Base-by-base conservation (phyloP, 352 stramenopile genomes). In the Paralagenidium karlingii region DNA sequence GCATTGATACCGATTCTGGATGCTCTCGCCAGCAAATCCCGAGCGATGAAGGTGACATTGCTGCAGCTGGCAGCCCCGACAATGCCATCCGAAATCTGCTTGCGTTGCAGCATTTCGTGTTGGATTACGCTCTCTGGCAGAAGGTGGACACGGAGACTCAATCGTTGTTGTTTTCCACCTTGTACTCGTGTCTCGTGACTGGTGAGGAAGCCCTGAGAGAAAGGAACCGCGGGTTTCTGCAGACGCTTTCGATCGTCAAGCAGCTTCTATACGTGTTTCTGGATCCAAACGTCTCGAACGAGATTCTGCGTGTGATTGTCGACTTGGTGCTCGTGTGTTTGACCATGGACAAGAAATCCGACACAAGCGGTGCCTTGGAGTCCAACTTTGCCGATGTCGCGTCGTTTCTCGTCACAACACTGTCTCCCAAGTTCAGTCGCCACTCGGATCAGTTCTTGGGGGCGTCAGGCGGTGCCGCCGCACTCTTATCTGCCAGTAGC, bases 41-140 rank as follows among this genome's bases (percentile, higher is more conserved):
- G n/a, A n/a, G n/a, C n/a, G n/a, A n/a, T n/a, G n/a, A n/a, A n/a
- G n/a, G n/a, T n/a, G n/a, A n/a, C n/a, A n/a, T n/a, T n/a, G n/a
- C n/a, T n/a, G n/a, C n/a, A n/a, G n/a, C n/a, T n/a, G n/a, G n/a
- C n/a, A n/a, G n/a, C n/a, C n/a, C n/a, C 27, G 60, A 80, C 19
- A 68, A 58, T 48, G 55, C 53, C 7, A 68, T 79, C 28, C 62
- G 68, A 7, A 82, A 80, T 45, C 49, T 83, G 10, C 54, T 76
- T 26, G 73, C 68, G 8, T 46, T 82, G 12, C 73, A 86, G 38
- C 58, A 86, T 27, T 83, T 82, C 40, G 58, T 83, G 21, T 43
- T 86, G 33, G 73, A 86, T 37, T 77, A 79, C 28, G 77, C 62
- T 2, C 53, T 86, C 8, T 86, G 73, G 73, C 54, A 78, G 38